Evolutionary conservation across 352 stramenopile genomes (phyloP).

Genomic region (Phytopythium mirpurense): DNA sequence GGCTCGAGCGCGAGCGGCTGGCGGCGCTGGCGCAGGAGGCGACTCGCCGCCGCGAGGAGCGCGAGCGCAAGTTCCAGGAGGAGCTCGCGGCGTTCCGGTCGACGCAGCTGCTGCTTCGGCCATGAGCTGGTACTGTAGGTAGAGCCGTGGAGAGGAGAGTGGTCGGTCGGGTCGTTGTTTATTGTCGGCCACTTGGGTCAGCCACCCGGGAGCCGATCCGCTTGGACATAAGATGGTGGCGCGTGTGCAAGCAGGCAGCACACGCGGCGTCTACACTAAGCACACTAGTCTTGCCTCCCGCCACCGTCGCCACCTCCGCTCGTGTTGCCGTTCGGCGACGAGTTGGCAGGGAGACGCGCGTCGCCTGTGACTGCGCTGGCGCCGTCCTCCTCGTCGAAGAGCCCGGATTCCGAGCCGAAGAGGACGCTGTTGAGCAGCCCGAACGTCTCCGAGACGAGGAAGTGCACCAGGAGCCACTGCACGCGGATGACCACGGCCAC

Average conservation of each 20-base stretch:
- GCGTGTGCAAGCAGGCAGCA: background rate
- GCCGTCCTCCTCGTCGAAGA: conserved; percentile 2
- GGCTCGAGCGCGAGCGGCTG: conserved; percentile 18
- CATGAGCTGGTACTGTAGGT: background rate
- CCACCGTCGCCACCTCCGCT: conserved; percentile 4
- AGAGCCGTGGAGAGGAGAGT: too few species aligned
- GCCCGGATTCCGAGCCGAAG: conserved; percentile 19
- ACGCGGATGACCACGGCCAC: conserved; percentile 54
- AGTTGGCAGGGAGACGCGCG: background rate
- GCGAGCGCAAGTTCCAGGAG: conserved; percentile 48
- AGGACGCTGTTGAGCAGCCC: conserved; percentile 32
- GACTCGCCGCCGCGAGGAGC: conserved; percentile 26
- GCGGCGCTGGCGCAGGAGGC: conserved; percentile 24
- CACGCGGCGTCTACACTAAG: background rate
- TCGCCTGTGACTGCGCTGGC: background rate
- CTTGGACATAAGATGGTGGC: background rate
- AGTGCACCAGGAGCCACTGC: conserved; percentile 67
- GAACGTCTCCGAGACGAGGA: conserved; percentile 41
- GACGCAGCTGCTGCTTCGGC: background rate
- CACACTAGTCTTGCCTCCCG: background rate
- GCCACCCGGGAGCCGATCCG: background rate
- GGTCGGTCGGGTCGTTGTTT: too few species aligned
- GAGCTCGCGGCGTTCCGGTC: conserved; percentile 41
- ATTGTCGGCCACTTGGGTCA: conserved; percentile 1
- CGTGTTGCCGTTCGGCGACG: background rate